Percentiles rank a stretch among this genome's conserved stretches.
phyloP scores from a whole-genome alignment of 495 filamentous ascomycete genomes.

The Aspergillus bertholletiae region DNA sequence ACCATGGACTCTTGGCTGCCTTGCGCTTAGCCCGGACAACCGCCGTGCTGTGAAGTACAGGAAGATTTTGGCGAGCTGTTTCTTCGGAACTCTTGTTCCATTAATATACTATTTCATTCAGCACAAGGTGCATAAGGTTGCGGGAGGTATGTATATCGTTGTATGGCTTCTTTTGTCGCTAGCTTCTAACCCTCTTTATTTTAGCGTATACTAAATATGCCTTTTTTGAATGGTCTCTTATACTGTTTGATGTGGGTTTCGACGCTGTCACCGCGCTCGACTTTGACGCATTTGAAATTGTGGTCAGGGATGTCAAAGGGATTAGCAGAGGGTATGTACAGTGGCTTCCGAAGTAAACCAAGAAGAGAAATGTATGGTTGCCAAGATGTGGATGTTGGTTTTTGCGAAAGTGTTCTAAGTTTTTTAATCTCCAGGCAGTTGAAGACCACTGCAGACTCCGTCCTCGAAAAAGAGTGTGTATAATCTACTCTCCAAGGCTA shows the following conservation, averaged over 20 bases:
- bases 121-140: conserved; percentile 92
- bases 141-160: conserved; percentile 73
- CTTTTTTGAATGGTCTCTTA: conserved; percentile 96
- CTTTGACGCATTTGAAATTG: conserved; percentile 85
- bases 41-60: conserved; percentile 80
- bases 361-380: conserved; percentile 50
- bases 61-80: conserved; percentile 76
- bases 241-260: conserved; percentile 93
- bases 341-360: conserved; percentile 85
- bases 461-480: conserved; percentile 86
- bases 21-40: conserved; percentile 86
- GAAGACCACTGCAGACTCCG: conserved; percentile 66
- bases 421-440: conserved; percentile 46
- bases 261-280: conserved; percentile 96
- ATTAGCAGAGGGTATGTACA: conserved; percentile 98
- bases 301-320: conserved; percentile 85
- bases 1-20: conserved; percentile 91
- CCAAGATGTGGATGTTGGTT: conserved; percentile 29
- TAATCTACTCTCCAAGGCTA: conserved; percentile 18
- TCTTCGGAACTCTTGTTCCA: conserved; percentile 88
- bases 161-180: background rate
- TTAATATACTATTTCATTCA: conserved; percentile 98
- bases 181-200: conserved; percentile 10
- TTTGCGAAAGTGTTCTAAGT: conserved; percentile 43
- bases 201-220: conserved; percentile 96